Evolutionary conservation across 2,329 filamentous ascomycete genomes (phyloP), one percentile per base, ranked within the genome.

Genomic region (Pseudogymnoascus sp.): DNA sequence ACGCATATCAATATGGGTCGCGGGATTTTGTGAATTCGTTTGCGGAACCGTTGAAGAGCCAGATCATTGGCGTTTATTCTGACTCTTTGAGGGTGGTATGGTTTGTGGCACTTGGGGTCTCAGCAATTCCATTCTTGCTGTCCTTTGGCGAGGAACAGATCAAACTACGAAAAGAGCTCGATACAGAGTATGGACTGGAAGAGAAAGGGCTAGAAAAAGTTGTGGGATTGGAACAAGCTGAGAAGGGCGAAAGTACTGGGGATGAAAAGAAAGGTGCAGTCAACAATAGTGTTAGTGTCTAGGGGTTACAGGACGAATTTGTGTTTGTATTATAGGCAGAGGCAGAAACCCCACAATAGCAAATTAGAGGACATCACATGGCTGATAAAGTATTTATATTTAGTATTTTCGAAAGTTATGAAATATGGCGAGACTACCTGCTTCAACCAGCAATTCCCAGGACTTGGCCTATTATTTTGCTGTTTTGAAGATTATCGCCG

Each of bases 101-200:
- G 75, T 66, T 74, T 3, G 68, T 77, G 0, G 72, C 72, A 8
- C 68, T 76, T 0, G 67, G 69, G 0, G 67, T 77, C 23, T 68
- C 71, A 0, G 72, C 63, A 0, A 23, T 75, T 4, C 72, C 70
- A 1, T 75, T 78, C 21, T 28, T 73, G 3, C 33, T 75, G 14
- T 71, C 70, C 1, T 75, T 74, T 16, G 66, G 72, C 1, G 73
- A 75, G 65, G 73, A 73, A 60, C 70, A 76, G 63, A 65, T 77
- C 12, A 70, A 73, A 65, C 68, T 78, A 66, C 67, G 75, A 42
- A 73, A 70, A 11, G 71, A 74, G 16, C 66, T 78, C 38, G 72
- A 77, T 53, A 78, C 75, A 0, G 71, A 74, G 14, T 78, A 73
- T 67, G 76, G 77, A 0, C 66, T 78, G 3, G 73, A 75, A 64